These are phyloP conservation scores for Inga laurina DNA, from an alignment of 306 rosid species.

Conservation along the genomic window DNA sequence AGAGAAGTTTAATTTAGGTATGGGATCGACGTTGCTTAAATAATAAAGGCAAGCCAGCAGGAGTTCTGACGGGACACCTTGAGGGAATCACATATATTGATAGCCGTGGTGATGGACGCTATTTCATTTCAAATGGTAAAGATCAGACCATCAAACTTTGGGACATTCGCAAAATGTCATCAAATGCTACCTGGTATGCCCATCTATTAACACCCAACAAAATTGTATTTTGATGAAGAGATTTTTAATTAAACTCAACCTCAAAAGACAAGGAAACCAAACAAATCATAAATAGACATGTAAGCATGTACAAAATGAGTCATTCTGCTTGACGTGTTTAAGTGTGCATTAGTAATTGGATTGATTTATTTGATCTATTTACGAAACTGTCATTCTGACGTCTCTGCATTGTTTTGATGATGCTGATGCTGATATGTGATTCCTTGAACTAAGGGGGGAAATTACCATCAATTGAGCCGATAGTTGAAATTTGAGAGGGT, in stretches of 20 bases:
- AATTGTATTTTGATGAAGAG: neutral
- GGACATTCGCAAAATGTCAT: conserved; percentile 90
- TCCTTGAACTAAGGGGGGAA: neutral
- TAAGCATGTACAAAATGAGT: neutral
- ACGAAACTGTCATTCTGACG: neutral
- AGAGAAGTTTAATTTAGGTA: conserved; percentile 56
- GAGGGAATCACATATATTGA: conserved; percentile 93
- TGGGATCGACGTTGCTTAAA: conserved; percentile 90
- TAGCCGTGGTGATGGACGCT: conserved; percentile 89
- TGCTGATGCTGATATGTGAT: neutral
- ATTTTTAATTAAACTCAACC: neutral
- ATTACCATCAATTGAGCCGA: conserved; percentile 15
- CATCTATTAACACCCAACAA: conserved; percentile 3
- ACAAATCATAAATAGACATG: neutral
- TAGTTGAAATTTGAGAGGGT: conserved; percentile 19
- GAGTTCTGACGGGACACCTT: conserved; percentile 81
- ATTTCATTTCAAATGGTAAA: conserved; percentile 92
- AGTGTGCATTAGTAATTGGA: neutral
- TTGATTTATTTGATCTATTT: neutral
- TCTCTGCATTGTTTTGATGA: neutral
- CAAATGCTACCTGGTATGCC: conserved; percentile 63
- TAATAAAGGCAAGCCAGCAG: conserved; percentile 68
- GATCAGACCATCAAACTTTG: conserved; percentile 97
- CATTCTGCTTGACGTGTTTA: neutral
- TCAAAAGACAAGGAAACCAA: neutral